These are phyloP conservation scores for Psilocybe cyanescens DNA, from an alignment of 768 basidiomycete genomes.

Conservation along the genomic window DNA sequence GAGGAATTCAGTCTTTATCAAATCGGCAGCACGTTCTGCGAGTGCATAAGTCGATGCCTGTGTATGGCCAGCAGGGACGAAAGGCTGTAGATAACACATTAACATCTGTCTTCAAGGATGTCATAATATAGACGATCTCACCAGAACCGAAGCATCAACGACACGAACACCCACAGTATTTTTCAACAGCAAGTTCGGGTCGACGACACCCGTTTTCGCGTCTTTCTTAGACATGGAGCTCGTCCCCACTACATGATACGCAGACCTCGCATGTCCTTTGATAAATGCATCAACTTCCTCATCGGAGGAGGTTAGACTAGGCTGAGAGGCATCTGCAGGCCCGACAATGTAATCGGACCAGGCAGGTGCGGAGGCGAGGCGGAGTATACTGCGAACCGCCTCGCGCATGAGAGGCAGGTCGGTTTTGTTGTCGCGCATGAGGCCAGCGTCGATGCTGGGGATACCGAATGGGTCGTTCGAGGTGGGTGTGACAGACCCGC, in stretches of 20 bases:
- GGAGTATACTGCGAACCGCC: conserved; percentile 15
- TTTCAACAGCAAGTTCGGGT: conserved; percentile 35
- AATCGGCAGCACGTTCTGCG: conserved; percentile 21
- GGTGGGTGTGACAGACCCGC: conserved; percentile 16
- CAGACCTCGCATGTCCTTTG: conserved; percentile 12
- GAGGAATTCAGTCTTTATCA: conserved; percentile 9
- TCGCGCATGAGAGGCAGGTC: conserved; percentile 21
- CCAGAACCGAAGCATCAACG: conserved; percentile 38
- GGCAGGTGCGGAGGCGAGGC: conserved; percentile 15
- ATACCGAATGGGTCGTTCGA: conserved; percentile 25
- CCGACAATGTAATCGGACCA: conserved; percentile 23
- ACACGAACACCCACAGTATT: conserved; percentile 31
- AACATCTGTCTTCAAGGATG: neutral
- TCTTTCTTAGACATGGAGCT: conserved; percentile 29
- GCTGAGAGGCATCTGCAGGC: conserved; percentile 10
- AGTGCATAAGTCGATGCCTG: conserved; percentile 26
- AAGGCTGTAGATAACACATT: conserved; percentile 19
- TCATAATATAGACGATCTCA: conserved; percentile 15
- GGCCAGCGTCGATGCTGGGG: conserved; percentile 15
- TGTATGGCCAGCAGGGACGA: conserved; percentile 22
- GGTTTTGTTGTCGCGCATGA: conserved; percentile 6
- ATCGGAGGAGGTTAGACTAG: conserved; percentile 19
- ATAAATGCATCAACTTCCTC: conserved; percentile 26
- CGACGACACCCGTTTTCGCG: conserved; percentile 31
- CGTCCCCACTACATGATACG: conserved; percentile 35